Conservation (phyloP, 2,329 filamentous ascomycete species). For the Exutisphaerella laricina region DNA sequence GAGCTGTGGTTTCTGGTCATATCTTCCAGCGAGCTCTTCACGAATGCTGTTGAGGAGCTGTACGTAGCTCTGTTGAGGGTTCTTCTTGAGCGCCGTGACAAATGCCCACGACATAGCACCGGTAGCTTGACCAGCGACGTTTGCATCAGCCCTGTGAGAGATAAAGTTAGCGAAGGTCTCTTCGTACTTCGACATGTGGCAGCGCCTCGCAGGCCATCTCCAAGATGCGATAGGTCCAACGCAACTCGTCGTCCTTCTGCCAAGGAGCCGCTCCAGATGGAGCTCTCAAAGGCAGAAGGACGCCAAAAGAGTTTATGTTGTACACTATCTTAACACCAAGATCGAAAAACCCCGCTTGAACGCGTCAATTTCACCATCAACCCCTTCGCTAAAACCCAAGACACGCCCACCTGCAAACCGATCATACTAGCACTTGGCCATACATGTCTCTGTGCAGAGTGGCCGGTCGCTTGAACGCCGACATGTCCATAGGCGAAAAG, state of each 20-base stretch:
- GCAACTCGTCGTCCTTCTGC: constrained; percentile 30
- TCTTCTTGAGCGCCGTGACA: constrained; percentile 83
- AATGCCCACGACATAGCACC: constrained; percentile 99
- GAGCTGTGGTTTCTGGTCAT: constrained; percentile 90
- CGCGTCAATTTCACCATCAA: constrained; percentile 18
- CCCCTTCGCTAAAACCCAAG: constrained; percentile 21
- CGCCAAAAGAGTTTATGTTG: constrained; percentile 16
- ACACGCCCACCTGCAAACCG: constrained; percentile 2
- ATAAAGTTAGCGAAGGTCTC: constrained; percentile 15
- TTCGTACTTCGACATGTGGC: background rate
- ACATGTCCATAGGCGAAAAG: constrained; percentile 1
- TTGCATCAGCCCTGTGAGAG: constrained; percentile 70
- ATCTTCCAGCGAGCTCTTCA: constrained; percentile 79
- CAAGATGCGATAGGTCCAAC: constrained; percentile 22
- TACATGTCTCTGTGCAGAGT: constrained; percentile 19
- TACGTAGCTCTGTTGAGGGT: constrained; percentile 92
- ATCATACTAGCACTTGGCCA: constrained; percentile 20
- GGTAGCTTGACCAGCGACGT: constrained; percentile 80
- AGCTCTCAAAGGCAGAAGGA: constrained; percentile 24
- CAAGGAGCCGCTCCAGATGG: constrained; percentile 22
- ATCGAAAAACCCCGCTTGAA: constrained; percentile 10
- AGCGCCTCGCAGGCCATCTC: background rate
- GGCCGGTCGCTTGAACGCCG: constrained; percentile 3
- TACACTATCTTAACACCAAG: constrained; percentile 17
- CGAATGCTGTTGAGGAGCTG: constrained; percentile 93